A percentile compares a stretch with the other conserved stretches of the same genome.
phyloP scores from a whole-genome alignment of 2,329 filamentous ascomycete genomes.

The Pleomassaria siparia region DNA sequence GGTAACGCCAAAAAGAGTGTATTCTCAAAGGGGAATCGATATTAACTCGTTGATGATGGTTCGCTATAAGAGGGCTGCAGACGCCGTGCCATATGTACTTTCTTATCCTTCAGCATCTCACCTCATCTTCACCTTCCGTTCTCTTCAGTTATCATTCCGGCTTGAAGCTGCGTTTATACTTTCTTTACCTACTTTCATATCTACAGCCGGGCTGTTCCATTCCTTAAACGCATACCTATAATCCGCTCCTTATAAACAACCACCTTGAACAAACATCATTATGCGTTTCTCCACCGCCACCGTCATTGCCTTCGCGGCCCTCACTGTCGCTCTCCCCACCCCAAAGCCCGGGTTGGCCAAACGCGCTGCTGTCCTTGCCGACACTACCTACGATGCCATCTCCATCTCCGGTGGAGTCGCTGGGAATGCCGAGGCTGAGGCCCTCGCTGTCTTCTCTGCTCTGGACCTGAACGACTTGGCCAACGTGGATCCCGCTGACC shows the following conservation, averaged over 20 bases:
- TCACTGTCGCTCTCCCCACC: slow-evolving; percentile 27
- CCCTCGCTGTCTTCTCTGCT: slow-evolving; percentile 58
- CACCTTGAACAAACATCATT: slow-evolving; percentile 4
- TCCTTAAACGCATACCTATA: slow-evolving; percentile 6
- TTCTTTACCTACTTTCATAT: slow-evolving; percentile 12
- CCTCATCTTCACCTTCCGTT: background rate
- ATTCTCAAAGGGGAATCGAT: background rate
- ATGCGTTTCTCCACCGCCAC: slow-evolving; percentile 35
- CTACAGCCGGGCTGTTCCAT: slow-evolving; percentile 31
- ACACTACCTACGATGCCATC: slow-evolving; percentile 45
- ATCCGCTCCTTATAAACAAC: slow-evolving; percentile 7
- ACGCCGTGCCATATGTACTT: background rate
- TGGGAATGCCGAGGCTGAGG: slow-evolving; percentile 57
- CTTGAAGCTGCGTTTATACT: slow-evolving; percentile 32
- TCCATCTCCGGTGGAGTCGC: slow-evolving; percentile 55
- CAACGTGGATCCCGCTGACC: slow-evolving; percentile 51
- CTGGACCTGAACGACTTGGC: slow-evolving; percentile 50
- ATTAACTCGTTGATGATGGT: background rate
- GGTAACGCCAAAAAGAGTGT: background rate
- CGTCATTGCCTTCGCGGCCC: slow-evolving; percentile 29
- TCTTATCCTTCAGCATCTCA: slow-evolving; percentile 4
- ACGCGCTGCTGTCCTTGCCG: slow-evolving; percentile 26
- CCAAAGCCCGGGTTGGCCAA: slow-evolving; percentile 21
- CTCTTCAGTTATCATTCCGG: slow-evolving; percentile 18
- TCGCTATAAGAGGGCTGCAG: slow-evolving; percentile 1